phyloP scores from a whole-genome alignment of 805 yeast species.

The Teunomyces gatunensis region DNA sequence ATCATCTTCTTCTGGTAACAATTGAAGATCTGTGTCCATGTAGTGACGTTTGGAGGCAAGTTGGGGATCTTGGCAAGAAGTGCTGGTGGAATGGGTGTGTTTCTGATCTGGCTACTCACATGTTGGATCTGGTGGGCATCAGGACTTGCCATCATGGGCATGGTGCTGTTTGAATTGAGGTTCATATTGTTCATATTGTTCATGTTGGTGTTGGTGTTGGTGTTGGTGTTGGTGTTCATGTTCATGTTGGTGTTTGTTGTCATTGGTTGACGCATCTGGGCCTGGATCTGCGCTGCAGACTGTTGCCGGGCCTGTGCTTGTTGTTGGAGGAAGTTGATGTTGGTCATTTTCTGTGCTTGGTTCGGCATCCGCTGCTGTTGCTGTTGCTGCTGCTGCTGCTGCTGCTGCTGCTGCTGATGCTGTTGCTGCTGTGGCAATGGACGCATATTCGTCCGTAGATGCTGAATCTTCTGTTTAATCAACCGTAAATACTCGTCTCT shows the following conservation, averaged over 20 bases:
- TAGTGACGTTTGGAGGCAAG: slow-evolving; percentile 71
- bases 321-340: slow-evolving; percentile 31
- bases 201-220: slow-evolving; percentile 9
- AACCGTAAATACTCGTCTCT: slow-evolving; percentile 54
- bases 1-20: slow-evolving; percentile 57
- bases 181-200: slow-evolving; percentile 13
- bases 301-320: slow-evolving; percentile 54
- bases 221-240: slow-evolving; percentile 10
- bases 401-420: slow-evolving; percentile 19
- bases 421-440: slow-evolving; percentile 12
- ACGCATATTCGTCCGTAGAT: slow-evolving; percentile 20
- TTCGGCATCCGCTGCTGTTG: slow-evolving; percentile 10
- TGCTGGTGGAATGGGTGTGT: slow-evolving; percentile 69
- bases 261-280: slow-evolving; percentile 17
- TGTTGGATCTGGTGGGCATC: slow-evolving; percentile 34
- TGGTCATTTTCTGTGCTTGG: slow-evolving; percentile 15
- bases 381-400: slow-evolving; percentile 14
- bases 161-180: neutral
- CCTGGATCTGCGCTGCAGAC: slow-evolving; percentile 45
- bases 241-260: slow-evolving; percentile 7
- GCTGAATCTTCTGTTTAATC: slow-evolving; percentile 38
- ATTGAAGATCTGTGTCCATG: slow-evolving; percentile 78
- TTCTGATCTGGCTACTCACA: slow-evolving; percentile 47
- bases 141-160: neutral
- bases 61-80: slow-evolving; percentile 67